Conservation (phyloP, 2,329 filamentous ascomycete genomes). For the Magnaporthales sp. region DNA sequence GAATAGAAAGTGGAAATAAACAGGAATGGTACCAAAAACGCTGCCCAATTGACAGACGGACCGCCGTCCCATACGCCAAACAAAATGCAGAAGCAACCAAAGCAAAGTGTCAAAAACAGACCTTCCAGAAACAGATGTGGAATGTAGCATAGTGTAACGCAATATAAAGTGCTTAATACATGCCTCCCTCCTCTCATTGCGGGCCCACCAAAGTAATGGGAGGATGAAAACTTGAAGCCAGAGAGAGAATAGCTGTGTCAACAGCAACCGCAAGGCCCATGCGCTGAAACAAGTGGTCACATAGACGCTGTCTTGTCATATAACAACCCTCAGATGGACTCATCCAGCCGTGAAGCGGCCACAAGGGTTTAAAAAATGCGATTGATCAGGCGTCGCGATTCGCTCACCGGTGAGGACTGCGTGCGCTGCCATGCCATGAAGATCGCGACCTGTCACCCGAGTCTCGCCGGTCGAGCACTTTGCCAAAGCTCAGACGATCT, state of each 20-base stretch:
- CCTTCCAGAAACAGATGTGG: neutral
- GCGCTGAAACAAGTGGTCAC: neutral
- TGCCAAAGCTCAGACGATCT: slow-evolving; percentile 16
- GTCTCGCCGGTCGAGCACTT: slow-evolving; percentile 11
- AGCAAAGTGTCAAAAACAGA: neutral
- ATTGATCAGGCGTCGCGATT: neutral
- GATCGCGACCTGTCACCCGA: slow-evolving; percentile 7
- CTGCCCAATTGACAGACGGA: neutral
- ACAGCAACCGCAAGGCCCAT: neutral
- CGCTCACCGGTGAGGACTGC: neutral
- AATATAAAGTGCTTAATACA: neutral
- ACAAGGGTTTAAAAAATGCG: neutral
- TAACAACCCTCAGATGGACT: neutral
- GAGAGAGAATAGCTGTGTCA: neutral
- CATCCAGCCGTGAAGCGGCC: neutral
- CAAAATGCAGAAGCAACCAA: neutral
- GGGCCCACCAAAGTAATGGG: neutral
- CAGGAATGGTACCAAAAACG: neutral
- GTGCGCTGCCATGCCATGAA: slow-evolving; percentile 11
- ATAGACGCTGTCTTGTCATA: neutral
- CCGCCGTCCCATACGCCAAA: slow-evolving; percentile 1
- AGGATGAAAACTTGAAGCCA: neutral
- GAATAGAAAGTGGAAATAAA: neutral
- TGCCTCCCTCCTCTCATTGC: slow-evolving; percentile 5
- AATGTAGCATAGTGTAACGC: neutral